Conservation (phyloP, 805 yeast species). For the Pichia manshurica region DNA sequence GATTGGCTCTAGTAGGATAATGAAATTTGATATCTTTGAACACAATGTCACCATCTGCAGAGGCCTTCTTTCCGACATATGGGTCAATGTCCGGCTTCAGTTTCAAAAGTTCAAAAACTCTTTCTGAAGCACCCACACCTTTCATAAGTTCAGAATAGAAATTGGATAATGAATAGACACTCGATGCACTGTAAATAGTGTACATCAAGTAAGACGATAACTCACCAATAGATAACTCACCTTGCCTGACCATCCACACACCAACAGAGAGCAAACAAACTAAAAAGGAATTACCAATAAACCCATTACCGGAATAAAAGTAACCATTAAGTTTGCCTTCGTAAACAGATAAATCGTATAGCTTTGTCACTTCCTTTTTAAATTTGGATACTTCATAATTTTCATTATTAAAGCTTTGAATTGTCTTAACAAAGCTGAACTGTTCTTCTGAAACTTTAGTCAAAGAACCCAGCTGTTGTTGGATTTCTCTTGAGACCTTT, state of each 20-base stretch:
- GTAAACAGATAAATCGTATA: slow-evolving; percentile 59
- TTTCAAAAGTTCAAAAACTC: slow-evolving; percentile 82
- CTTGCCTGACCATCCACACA: slow-evolving; percentile 70
- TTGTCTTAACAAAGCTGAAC: slow-evolving; percentile 74
- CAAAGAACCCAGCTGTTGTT: slow-evolving; percentile 76
- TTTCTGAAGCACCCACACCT: slow-evolving; percentile 92
- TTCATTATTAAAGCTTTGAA: slow-evolving; percentile 89
- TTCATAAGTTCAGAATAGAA: slow-evolving; percentile 94
- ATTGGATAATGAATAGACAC: slow-evolving; percentile 84
- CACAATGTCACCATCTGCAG: slow-evolving; percentile 48
- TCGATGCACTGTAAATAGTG: slow-evolving; percentile 89
- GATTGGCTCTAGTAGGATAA: slow-evolving; percentile 81
- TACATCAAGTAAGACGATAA: slow-evolving; percentile 91
- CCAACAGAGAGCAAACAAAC: slow-evolving; percentile 77
- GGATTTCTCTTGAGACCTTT: slow-evolving; percentile 65
- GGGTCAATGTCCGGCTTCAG: slow-evolving; percentile 68
- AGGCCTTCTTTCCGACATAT: slow-evolving; percentile 49
- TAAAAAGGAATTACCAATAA: slow-evolving; percentile 76
- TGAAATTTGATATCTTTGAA: slow-evolving; percentile 62
- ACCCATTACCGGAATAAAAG: slow-evolving; percentile 73
- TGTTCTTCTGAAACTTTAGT: slow-evolving; percentile 93
- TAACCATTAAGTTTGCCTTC: slow-evolving; percentile 78
- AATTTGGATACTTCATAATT: slow-evolving; percentile 68
- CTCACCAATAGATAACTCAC: slow-evolving; percentile 80
- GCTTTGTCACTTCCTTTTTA: slow-evolving; percentile 62